A percentile compares a stretch with the other conserved stretches of the same genome.
Evolutionary conservation across 345 rosid genomes (phyloP).

Genomic region (Acer yangbiense): DNA sequence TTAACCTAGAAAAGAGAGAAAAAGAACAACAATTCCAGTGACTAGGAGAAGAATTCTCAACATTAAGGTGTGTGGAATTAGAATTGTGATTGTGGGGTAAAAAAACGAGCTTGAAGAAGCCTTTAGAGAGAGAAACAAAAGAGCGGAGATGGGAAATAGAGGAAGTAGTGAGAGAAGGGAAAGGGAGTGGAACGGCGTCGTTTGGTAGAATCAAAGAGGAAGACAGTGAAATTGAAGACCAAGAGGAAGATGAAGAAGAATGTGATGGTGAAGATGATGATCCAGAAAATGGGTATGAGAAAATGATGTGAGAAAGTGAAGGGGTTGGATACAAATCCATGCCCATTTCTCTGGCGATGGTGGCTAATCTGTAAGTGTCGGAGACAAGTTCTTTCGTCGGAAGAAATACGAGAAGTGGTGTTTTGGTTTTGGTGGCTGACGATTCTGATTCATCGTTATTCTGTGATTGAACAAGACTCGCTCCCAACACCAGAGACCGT

Average conservation of each 20-base stretch:
- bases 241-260: slow-evolving; percentile 27
- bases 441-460: slow-evolving; percentile 13
- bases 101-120: slow-evolving; percentile 65
- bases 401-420: slow-evolving; percentile 57
- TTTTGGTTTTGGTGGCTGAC: slow-evolving; percentile 26
- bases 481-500: slow-evolving; percentile 58
- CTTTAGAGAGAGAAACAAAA: slow-evolving; percentile 65
- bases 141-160: slow-evolving; percentile 60
- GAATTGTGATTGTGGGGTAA: slow-evolving; percentile 11
- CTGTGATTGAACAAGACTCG: slow-evolving; percentile 38
- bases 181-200: slow-evolving; percentile 60
- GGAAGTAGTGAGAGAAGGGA: slow-evolving; percentile 62
- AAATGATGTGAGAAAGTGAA: slow-evolving; percentile 75
- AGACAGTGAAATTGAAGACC: slow-evolving; percentile 45
- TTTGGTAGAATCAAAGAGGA: slow-evolving; percentile 51
- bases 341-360: slow-evolving; percentile 69
- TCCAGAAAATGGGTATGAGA: slow-evolving; percentile 49
- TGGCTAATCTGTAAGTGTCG: slow-evolving; percentile 59
- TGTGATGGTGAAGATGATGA: slow-evolving; percentile 23
- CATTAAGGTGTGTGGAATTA: background rate
- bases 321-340: slow-evolving; percentile 73
- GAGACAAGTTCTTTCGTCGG: slow-evolving; percentile 56
- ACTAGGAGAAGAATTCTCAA: slow-evolving; percentile 24
- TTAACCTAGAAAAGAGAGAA: slow-evolving; percentile 56
- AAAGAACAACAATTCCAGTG: slow-evolving; percentile 77